These are phyloP conservation scores for Saturnispora silvae DNA, from an alignment of 805 yeast genomes.

Conservation along the genomic window DNA sequence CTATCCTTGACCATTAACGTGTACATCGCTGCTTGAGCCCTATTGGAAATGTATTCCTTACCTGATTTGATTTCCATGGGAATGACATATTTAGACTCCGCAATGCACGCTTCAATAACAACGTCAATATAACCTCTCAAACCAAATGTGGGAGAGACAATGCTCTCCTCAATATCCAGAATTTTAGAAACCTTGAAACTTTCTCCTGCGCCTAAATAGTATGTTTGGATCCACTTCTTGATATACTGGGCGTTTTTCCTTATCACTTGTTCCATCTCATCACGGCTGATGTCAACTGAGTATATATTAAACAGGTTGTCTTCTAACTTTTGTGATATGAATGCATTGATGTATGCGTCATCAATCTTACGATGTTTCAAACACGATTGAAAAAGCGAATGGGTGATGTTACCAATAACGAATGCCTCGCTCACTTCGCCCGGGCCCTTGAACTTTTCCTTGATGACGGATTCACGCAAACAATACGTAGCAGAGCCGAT, in stretches of 20 bases:
- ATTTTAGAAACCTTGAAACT: constrained; percentile 50
- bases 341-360: constrained; percentile 27
- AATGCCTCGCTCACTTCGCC: constrained; percentile 58
- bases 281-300: constrained; percentile 41
- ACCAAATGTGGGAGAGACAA: constrained; percentile 88
- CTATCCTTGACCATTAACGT: constrained; percentile 70
- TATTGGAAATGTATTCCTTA: constrained; percentile 51
- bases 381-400: constrained; percentile 59
- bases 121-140: constrained; percentile 85
- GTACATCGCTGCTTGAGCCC: constrained; percentile 80
- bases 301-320: constrained; percentile 31
- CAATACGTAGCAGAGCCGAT: constrained; percentile 71
- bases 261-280: constrained; percentile 34
- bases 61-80: constrained; percentile 95
- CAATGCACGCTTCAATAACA: constrained; percentile 50
- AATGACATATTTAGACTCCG: constrained; percentile 40
- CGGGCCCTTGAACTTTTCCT: constrained; percentile 44
- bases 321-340: constrained; percentile 24
- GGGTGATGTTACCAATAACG: constrained; percentile 76
- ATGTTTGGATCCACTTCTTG: constrained; percentile 40
- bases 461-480: constrained; percentile 56
- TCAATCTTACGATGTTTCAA: constrained; percentile 30
- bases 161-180: constrained; percentile 79
- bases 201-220: constrained; percentile 17
- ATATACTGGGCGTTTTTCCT: constrained; percentile 41